Evolutionary conservation across 768 basidiomycete species (phyloP).

Genomic region (Trichaptum fuscoviolaceum): DNA sequence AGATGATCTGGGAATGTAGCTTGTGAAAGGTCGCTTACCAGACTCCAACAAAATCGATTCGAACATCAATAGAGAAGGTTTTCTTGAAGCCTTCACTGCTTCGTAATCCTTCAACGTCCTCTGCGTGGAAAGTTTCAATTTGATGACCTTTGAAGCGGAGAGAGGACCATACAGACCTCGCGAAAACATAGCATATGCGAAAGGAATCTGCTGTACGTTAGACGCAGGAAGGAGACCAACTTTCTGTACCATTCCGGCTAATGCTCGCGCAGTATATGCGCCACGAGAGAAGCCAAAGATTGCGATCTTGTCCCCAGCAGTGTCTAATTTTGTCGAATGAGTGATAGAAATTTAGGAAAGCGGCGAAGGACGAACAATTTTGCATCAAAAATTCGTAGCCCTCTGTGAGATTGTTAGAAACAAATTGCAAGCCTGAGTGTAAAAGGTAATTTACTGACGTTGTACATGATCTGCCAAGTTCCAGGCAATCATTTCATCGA

Average conservation of each 20-base stretch:
- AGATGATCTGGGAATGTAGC: neutral
- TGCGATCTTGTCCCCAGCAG: slow-evolving; percentile 24
- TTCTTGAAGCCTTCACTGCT: slow-evolving; percentile 18
- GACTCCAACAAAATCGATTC: slow-evolving; percentile 23
- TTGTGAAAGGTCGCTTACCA: slow-evolving; percentile 10
- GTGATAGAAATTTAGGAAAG: neutral
- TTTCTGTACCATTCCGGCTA: slow-evolving; percentile 26
- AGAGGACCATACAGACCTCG: neutral
- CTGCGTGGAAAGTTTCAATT: slow-evolving; percentile 16
- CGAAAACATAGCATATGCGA: slow-evolving; percentile 18
- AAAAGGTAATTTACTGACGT: slow-evolving; percentile 4
- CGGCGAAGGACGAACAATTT: slow-evolving; percentile 13
- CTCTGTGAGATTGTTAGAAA: slow-evolving; percentile 5
- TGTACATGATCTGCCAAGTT: slow-evolving; percentile 12
- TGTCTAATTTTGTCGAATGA: slow-evolving; percentile 3
- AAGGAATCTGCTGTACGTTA: slow-evolving; percentile 26
- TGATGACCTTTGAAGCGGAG: neutral
- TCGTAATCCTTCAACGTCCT: slow-evolving; percentile 10
- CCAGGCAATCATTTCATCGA: slow-evolving; percentile 17
- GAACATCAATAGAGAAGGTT: slow-evolving; percentile 20
- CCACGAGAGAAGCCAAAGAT: slow-evolving; percentile 35
- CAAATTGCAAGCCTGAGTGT: neutral
- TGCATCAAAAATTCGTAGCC: slow-evolving; percentile 24
- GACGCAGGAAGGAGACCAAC: slow-evolving; percentile 25
- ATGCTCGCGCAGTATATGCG: slow-evolving; percentile 26